These are phyloP conservation scores for Ascochyta rabiei DNA, from an alignment of 2,329 filamentous ascomycete genomes.

Conservation along the genomic window DNA sequence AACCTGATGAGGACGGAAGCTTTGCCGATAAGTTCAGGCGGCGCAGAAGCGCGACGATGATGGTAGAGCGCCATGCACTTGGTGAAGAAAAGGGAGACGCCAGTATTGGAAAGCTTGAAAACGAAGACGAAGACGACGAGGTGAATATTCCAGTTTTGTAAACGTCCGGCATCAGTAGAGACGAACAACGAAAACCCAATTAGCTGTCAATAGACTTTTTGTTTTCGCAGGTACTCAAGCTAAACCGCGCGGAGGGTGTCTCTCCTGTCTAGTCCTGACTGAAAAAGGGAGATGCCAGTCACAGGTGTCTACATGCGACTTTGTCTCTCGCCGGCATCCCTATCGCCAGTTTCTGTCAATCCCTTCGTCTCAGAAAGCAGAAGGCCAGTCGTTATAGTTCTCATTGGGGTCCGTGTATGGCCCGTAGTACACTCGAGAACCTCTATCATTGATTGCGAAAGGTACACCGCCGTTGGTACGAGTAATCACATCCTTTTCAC, in stretches of 20 bases:
- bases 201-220: no score
- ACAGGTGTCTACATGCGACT: no score
- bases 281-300: no score
- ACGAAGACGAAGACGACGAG: slow-evolving; percentile 8
- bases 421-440: slow-evolving; percentile 31
- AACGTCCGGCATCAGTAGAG: no score
- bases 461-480: slow-evolving; percentile 21
- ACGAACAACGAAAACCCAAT: no score
- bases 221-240: no score
- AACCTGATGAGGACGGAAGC: background rate
- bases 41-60: background rate
- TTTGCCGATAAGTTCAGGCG: background rate
- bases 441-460: slow-evolving; percentile 27
- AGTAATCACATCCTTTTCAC: slow-evolving; percentile 18
- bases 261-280: no score
- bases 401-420: slow-evolving; percentile 26
- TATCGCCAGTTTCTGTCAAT: no score
- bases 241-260: no score
- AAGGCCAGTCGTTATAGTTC: slow-evolving; percentile 30
- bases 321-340: no score
- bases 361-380: background rate
- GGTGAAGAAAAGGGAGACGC: background rate
- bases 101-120: background rate
- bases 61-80: background rate
- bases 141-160: slow-evolving; percentile 1